Evolutionary conservation across 768 basidiomycete genomes (phyloP), one percentile per base, ranked within the genome.

Genomic region (Panus rudis): DNA sequence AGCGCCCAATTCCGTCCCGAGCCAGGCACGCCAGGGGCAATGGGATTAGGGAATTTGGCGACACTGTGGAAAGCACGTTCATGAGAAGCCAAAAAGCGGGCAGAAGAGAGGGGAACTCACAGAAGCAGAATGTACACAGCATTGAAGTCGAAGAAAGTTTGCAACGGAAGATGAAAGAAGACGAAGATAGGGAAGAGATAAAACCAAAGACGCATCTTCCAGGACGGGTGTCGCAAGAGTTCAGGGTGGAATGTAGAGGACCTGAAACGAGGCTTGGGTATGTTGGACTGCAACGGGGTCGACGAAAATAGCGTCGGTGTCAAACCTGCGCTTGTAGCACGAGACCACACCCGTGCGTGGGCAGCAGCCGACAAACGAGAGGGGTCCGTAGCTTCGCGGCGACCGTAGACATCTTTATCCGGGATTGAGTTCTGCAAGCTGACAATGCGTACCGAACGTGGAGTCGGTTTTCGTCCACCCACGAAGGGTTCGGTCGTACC

Each of bases 101-200:
- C 47, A 21, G 4, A 38, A 13, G 31, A 26, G 24, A 42, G 34
- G 28, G 33, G 32, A 12, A 81, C 90, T 67, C 57, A 92, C 89
- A 90, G 79, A 31, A 91, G 58, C 53, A 92, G 61, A 52, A 91
- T 79, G 65, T 80, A 93, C 51, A 84, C 79, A 52, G 82, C 79
- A 60, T 92, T 92, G 61, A 92, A 90, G 57, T 94, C 92, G 60
- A 93, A 81, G 57, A 84, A 92, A 1, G 83, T 79, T 60, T 92
- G 89, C 7, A 87, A 59, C 20, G 79, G 78, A 30, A 89, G 64
- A 56, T 88, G 82, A 16, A 76, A 78, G 59, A 90, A 78, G 5
- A 78, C 72, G 49, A 89, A 60, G 13, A 89, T 30, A n/a, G 83
- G 84, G 58, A 77, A 79, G 25, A 84, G 56, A 55, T 76, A 81